Evolutionary conservation across 495 filamentous ascomycete species (phyloP).

Genomic region (Hapsidospora chrysogenum): DNA sequence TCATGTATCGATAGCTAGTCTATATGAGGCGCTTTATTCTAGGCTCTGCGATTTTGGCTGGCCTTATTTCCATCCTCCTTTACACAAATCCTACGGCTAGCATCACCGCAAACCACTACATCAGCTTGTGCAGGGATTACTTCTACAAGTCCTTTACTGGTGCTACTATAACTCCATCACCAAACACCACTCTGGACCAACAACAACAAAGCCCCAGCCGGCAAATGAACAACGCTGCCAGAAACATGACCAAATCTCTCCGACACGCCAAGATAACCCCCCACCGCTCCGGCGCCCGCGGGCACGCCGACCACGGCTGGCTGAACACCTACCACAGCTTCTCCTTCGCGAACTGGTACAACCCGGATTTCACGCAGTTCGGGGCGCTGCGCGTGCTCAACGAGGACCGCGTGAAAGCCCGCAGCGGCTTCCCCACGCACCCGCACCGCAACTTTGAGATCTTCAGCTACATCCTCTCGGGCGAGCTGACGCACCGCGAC

Average conservation of each 20-base stretch:
- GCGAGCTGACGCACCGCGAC: constrained; percentile 70
- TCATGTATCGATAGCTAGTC: not conserved
- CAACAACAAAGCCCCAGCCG: constrained; percentile 1
- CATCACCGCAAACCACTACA: not conserved
- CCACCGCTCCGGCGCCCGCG: constrained; percentile 43
- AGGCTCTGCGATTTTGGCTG: constrained; percentile 5
- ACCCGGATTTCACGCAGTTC: constrained; percentile 44
- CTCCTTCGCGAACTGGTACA: constrained; percentile 58
- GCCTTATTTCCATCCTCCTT: constrained; percentile 7
- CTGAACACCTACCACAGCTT: constrained; percentile 76
- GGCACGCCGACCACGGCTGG: constrained; percentile 67
- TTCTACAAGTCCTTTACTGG: too few relatives aligned
- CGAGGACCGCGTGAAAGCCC: constrained; percentile 57
- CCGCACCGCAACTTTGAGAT: constrained; percentile 71
- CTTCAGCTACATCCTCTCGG: constrained; percentile 64
- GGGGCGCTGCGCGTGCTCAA: constrained; percentile 65
- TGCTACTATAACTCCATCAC: too few relatives aligned
- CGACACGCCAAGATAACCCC: constrained; percentile 44
- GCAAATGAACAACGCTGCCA: constrained; percentile 12
- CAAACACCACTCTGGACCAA: too few relatives aligned
- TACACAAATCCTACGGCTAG: too few relatives aligned
- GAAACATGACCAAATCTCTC: constrained; percentile 34
- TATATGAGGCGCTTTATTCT: constrained; percentile 10
- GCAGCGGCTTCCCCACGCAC: constrained; percentile 63
- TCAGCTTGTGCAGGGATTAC: too few relatives aligned